Percentiles rank a stretch among this genome's conserved stretches.
Evolutionary conservation across 2,329 filamentous ascomycete species (phyloP).

Genomic region (Diaporthe helianthi): DNA sequence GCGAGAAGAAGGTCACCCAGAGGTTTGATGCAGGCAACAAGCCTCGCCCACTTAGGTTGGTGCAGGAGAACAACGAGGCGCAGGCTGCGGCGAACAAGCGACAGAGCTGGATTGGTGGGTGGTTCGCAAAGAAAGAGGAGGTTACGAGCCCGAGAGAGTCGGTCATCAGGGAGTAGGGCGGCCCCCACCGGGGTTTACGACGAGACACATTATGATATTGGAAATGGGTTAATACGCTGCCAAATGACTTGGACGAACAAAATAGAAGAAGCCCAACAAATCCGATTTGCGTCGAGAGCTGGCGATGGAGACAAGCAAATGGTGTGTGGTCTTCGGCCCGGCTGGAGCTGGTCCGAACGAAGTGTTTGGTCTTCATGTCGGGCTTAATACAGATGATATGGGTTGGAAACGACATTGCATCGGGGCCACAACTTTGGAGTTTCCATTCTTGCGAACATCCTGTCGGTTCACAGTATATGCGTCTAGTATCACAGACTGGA

Average conservation of each 20-base stretch:
- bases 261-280: conserved; percentile 21
- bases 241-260: conserved; percentile 30
- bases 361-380: conserved; percentile 17
- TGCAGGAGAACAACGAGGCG: conserved; percentile 74
- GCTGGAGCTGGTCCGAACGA: conserved; percentile 23
- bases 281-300: conserved; percentile 22
- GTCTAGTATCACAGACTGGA: conserved; percentile 1
- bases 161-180: conserved; percentile 31
- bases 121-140: conserved; percentile 34
- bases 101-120: conserved; percentile 66
- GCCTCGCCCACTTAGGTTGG: conserved; percentile 83
- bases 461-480: conserved; percentile 22
- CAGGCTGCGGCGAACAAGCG: conserved; percentile 60
- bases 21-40: conserved; percentile 70
- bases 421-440: neutral
- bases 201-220: conserved; percentile 27
- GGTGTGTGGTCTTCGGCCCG: conserved; percentile 1
- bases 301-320: conserved; percentile 11
- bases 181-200: neutral
- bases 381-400: conserved; percentile 17
- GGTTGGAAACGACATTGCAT: conserved; percentile 22
- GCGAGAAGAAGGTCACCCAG: conserved; percentile 62
- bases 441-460: conserved; percentile 6
- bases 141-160: conserved; percentile 28
- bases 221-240: conserved; percentile 32